Conservation (phyloP, 805 yeast species). For the Lipomyces kockii region DNA sequence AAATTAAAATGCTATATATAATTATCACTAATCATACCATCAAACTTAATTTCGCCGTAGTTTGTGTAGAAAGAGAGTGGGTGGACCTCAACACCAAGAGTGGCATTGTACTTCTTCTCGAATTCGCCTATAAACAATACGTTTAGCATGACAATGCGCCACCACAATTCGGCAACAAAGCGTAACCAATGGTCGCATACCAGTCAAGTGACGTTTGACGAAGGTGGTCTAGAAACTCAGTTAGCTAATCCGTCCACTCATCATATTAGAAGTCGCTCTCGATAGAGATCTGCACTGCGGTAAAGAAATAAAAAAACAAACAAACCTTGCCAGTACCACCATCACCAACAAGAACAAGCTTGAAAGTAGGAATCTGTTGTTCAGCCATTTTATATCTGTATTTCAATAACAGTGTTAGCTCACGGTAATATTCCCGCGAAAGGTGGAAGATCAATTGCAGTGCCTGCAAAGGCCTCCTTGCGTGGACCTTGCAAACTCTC, state of each 20-base stretch:
- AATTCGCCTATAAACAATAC: constrained; percentile 70
- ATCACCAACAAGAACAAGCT: constrained; percentile 98
- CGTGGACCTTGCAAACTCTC: neutral
- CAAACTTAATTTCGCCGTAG: constrained; percentile 97
- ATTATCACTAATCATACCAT: constrained; percentile 43
- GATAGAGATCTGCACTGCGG: neutral
- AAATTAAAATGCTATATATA: neutral
- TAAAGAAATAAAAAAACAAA: constrained; percentile 28
- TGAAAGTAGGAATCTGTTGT: constrained; percentile 83
- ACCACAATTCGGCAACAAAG: neutral
- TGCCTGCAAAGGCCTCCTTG: neutral
- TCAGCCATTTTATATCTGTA: constrained; percentile 30
- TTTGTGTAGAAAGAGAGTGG: constrained; percentile 98
- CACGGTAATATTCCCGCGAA: neutral
- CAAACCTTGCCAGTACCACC: constrained; percentile 99
- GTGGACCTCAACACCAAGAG: constrained; percentile 99
- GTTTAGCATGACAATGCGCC: neutral
- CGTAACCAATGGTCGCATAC: constrained; percentile 15
- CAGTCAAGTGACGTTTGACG: constrained; percentile 97
- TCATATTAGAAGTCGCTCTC: neutral
- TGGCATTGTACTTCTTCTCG: constrained; percentile 98
- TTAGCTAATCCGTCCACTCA: neutral
- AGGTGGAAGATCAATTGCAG: neutral
- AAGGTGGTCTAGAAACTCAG: constrained; percentile 73
- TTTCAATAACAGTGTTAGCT: neutral